Base-by-base conservation (phyloP, 768 basidiomycete genomes). In the Termitomyces sp. region DNA sequence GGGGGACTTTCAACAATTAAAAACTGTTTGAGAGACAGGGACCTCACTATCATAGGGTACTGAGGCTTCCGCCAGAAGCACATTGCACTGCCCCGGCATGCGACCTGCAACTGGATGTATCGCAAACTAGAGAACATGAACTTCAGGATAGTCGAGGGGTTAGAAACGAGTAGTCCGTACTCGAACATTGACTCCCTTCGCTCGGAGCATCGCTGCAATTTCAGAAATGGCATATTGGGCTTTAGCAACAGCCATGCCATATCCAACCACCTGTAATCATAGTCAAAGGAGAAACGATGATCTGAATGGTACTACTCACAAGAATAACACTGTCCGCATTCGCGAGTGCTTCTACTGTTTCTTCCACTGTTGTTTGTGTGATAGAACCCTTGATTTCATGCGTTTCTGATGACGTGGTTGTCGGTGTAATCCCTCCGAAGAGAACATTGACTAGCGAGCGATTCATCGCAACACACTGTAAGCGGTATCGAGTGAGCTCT, bases 11-110 rank as follows among this genome's bases (percentile, higher is more conserved):
- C 13, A 22, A 45, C 55, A 44, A 14, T 22, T 11, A 20, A 28
- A 7, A 26, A 45, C 24, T 11, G 24, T n/a, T 10, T n/a, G 32
- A 20, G 46, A 10, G 20, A 26, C 3, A 22, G 11, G 22, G 2
- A 40, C 63, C 85, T 69, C 61, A 91, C 89, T 89, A 66, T 94
- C 92, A 65, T 94, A 94, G 2, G 92, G 92, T 14, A 94, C 92
- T 5, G 89, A 88, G 3, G 92, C 92, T 67, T 94, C 92, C 4
- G 92, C 92, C 5, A 94, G 76, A 47, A 94, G 79, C n/a, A 94
- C 91, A 65, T 94, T 94, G 68, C 91, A 92, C 72, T 94, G 90
- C 44, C 92, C 92, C 13, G 92, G 92, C 92, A 94, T 94, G 47
- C 92, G 87, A 52, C 92, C 92, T 43, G 92, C 92, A 14, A 94